Evolutionary conservation across 257 asterid species (phyloP).

Genomic region (Cinchona pubescens): DNA sequence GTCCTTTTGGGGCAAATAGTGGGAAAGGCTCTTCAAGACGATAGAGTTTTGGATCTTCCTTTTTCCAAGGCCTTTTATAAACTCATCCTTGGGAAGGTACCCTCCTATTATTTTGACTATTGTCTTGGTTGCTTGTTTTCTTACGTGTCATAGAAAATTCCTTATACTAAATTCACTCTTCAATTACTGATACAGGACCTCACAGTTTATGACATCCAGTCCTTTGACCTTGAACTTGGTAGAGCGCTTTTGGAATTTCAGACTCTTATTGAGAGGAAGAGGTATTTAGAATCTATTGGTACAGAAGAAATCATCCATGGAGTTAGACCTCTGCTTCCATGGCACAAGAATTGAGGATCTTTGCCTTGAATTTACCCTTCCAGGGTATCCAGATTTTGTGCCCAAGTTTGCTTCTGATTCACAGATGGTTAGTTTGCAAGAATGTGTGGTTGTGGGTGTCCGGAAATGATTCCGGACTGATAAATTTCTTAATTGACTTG

Average conservation of each 20-base stretch:
- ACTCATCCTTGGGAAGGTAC: slow-evolving; percentile 79
- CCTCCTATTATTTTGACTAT: slow-evolving; percentile 9
- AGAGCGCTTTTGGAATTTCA: slow-evolving; percentile 71
- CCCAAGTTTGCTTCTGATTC: slow-evolving; percentile 41
- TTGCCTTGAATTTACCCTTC: slow-evolving; percentile 85
- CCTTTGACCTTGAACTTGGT: slow-evolving; percentile 82
- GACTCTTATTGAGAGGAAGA: slow-evolving; percentile 72
- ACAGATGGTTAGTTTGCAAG: slow-evolving; percentile 54
- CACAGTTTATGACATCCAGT: slow-evolving; percentile 62
- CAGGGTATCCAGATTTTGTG: slow-evolving; percentile 88
- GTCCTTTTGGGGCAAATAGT: slow-evolving; percentile 74
- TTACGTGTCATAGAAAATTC: neutral
- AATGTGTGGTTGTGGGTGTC: slow-evolving; percentile 15
- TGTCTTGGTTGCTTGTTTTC: neutral
- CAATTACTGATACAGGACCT: slow-evolving; percentile 57
- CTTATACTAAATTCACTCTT: slow-evolving; percentile 18
- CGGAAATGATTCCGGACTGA: neutral
- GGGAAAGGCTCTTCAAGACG: slow-evolving; percentile 90
- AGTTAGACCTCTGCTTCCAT: slow-evolving; percentile 42
- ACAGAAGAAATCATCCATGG: slow-evolving; percentile 29
- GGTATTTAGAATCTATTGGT: slow-evolving; percentile 34
- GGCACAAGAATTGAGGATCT: slow-evolving; percentile 77
- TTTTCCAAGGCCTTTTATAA: slow-evolving; percentile 84
- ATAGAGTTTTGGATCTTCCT: slow-evolving; percentile 87
- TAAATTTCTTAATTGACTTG: neutral